Base-by-base conservation (phyloP, 2,329 filamentous ascomycete species). In the Monilinia aucupariae region DNA sequence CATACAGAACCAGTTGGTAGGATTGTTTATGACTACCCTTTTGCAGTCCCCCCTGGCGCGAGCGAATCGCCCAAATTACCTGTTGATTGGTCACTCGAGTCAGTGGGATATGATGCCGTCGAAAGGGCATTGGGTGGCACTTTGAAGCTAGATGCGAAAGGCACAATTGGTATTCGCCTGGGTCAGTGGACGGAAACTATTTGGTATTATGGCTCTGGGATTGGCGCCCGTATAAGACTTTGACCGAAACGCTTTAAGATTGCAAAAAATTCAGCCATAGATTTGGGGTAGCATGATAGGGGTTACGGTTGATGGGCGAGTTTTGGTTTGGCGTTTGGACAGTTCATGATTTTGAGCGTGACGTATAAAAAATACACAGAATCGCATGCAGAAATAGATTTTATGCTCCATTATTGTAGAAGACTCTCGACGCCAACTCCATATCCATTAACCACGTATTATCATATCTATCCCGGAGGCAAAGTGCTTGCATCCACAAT, bases 401-500 rank as follows among this genome's bases (percentile, higher is more conserved):
- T 62, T 45, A 62, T 39, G 47, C 56, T 68, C 59, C 64, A 66
- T 34, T 61, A 61, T 63, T 68, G 51, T 32, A 51, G 41, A 55
- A 37, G n/a, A 45, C 60, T 58, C 27, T 41, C 50, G 47, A 64
- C 66, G 63, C 67, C 65, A 67, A 70, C 68, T 66, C 69, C 68
- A 67, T 58, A 53, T 66, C 61, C 61, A 64, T 49, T 59, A 64
- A 58, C 27, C 63, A 63, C 64, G 59, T 66, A 63, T 65, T 49
- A 62, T 59, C 52, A 37, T 59, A 64, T 68, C 79, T 83, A 97
- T 75, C 94, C 93, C 65, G 94, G 94, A 68, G 94, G 94, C 54
- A 99, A 85, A 74, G 92, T 86, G 83, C 92, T 96, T 68, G 88
- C 90, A 77, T 99, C 94, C 60, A 99, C 93, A 75, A 97, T 85